Conservation (phyloP, 768 basidiomycete genomes). For the Tylopilus subfusipes region DNA sequence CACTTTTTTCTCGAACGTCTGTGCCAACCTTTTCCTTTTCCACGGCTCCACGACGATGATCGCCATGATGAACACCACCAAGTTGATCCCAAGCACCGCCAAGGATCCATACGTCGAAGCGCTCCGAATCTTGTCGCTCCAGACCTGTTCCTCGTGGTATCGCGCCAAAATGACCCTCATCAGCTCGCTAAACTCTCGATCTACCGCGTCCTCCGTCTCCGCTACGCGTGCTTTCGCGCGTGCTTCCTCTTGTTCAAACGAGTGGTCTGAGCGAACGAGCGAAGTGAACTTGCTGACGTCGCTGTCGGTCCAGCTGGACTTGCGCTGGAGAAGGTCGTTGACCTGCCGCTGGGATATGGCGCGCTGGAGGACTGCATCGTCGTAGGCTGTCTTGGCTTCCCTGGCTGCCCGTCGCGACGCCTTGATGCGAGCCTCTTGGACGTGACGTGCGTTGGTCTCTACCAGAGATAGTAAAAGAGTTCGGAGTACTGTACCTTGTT, state of each 20-base stretch:
- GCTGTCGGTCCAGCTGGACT: slow-evolving; percentile 85
- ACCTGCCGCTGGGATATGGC: slow-evolving; percentile 91
- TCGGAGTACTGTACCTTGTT: slow-evolving; percentile 62
- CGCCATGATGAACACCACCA: slow-evolving; percentile 86
- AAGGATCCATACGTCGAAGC: slow-evolving; percentile 92
- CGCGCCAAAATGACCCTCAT: slow-evolving; percentile 86
- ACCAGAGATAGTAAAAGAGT: not conserved
- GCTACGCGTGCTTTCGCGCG: slow-evolving; percentile 64
- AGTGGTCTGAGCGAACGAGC: slow-evolving; percentile 87
- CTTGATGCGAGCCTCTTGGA: slow-evolving; percentile 70
- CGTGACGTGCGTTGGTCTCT: slow-evolving; percentile 11
- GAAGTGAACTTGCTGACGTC: slow-evolving; percentile 88
- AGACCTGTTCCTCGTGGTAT: slow-evolving; percentile 98
- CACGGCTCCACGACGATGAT: slow-evolving; percentile 94
- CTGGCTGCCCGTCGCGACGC: slow-evolving; percentile 63
- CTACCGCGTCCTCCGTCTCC: slow-evolving; percentile 74
- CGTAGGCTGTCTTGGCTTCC: slow-evolving; percentile 71
- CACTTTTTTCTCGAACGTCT: slow-evolving; percentile 87
- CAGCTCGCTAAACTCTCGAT: slow-evolving; percentile 81
- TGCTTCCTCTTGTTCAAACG: slow-evolving; percentile 75
- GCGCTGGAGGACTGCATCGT: slow-evolving; percentile 73
- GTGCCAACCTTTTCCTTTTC: slow-evolving; percentile 83
- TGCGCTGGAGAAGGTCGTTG: slow-evolving; percentile 91
- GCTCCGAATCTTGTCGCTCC: slow-evolving; percentile 98
- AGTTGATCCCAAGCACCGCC: slow-evolving; percentile 80